Conservation (phyloP, 306 rosid genomes). For the Adenanthera pavonina region DNA sequence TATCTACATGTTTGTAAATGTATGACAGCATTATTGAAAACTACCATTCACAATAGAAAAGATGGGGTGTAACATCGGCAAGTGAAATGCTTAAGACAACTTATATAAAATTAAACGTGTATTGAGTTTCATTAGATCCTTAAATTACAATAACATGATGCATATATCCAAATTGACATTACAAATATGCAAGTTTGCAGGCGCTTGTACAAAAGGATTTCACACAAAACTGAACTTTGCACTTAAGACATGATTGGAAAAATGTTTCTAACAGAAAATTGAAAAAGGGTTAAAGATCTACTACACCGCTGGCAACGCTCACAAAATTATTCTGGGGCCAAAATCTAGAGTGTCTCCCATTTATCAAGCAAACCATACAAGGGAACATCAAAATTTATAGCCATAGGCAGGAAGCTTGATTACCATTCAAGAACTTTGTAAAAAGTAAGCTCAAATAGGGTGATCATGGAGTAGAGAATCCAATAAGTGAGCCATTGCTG, state of each 20-base stretch:
- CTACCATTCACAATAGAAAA: constrained; percentile 12
- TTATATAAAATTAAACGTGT: background rate
- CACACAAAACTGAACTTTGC: constrained; percentile 4
- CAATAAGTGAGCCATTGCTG: constrained; percentile 99
- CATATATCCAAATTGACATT: constrained; percentile 9
- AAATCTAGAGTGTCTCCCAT: background rate
- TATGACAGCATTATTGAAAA: background rate
- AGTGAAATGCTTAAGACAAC: constrained; percentile 14
- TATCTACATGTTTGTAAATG: background rate
- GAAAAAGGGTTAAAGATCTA: constrained; percentile 8
- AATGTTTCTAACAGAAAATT: background rate
- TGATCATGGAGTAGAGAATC: constrained; percentile 92
- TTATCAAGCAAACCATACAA: background rate
- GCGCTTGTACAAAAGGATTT: background rate
- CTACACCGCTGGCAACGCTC: constrained; percentile 7
- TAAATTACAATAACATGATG: constrained; percentile 21
- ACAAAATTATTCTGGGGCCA: background rate
- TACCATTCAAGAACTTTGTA: constrained; percentile 88
- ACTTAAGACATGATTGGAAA: constrained; percentile 14
- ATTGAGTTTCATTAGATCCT: constrained; percentile 17
- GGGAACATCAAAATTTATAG: background rate
- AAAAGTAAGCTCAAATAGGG: constrained; percentile 92
- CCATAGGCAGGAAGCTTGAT: background rate
- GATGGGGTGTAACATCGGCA: constrained; percentile 2
- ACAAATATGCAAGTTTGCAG: background rate